Percentiles rank a stretch among this genome's conserved stretches.
These are phyloP conservation scores for Trebouxiophyceae sp. DNA, from an alignment of 163 green algal genomes.

Conservation along the genomic window DNA sequence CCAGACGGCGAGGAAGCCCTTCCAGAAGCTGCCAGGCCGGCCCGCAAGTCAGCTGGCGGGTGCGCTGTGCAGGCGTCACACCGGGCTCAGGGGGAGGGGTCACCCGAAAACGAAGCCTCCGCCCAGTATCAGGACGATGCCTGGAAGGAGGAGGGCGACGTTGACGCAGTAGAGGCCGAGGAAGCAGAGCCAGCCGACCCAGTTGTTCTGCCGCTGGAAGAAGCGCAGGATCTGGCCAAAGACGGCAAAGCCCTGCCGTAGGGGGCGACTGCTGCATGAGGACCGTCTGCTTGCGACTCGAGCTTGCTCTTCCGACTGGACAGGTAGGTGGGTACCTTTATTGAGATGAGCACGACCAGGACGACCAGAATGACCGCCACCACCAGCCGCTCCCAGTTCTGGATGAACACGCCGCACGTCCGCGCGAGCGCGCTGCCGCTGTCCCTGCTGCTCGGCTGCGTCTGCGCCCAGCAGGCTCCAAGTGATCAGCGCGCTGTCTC, in stretches of 20 bases:
- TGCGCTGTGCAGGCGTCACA: not conserved
- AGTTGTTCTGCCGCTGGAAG: slow-evolving; percentile 51
- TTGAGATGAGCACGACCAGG: slow-evolving; percentile 42
- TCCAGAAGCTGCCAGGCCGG: slow-evolving; percentile 22
- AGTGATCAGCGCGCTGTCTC: too few species aligned
- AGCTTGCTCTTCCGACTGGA: not conserved
- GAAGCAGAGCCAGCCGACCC: slow-evolving; percentile 47
- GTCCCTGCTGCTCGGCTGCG: too few species aligned
- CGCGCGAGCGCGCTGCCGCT: too few species aligned
- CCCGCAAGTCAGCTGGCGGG: not conserved
- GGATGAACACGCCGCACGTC: too few species aligned
- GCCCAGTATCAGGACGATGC: slow-evolving; percentile 21
- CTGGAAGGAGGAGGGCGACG: slow-evolving; percentile 24
- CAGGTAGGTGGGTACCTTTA: slow-evolving; percentile 24
- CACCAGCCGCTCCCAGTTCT: slow-evolving; percentile 43
- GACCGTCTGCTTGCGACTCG: not conserved
- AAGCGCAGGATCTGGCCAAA: slow-evolving; percentile 41
- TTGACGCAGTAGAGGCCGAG: slow-evolving; percentile 17
- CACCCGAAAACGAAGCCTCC: slow-evolving; percentile 31
- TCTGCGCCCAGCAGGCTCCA: too few species aligned
- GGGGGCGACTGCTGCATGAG: not conserved
- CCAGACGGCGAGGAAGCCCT: slow-evolving; percentile 27
- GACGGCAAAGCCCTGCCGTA: slow-evolving; percentile 35
- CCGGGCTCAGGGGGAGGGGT: not conserved
- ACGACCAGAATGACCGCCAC: slow-evolving; percentile 36